Evolutionary conservation across 2,329 filamentous ascomycete genomes (phyloP).

Genomic region (Curvularia verruculosa): DNA sequence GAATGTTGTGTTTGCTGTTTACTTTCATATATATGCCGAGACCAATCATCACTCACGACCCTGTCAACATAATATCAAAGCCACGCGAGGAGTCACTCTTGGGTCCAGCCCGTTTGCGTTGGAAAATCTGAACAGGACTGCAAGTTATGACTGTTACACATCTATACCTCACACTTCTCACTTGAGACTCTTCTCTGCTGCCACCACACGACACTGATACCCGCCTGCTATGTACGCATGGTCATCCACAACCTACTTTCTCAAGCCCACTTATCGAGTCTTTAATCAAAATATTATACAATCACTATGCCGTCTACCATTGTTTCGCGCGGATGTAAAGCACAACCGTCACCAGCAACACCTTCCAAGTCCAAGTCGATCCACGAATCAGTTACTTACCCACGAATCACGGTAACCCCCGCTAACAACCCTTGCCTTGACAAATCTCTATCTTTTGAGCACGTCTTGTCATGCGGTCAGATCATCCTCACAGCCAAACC

Average conservation of each 20-base stretch:
- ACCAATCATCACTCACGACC: background rate
- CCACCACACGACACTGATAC: background rate
- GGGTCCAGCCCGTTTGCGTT: background rate
- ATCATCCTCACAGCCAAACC: conserved; percentile 6
- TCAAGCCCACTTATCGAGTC: background rate
- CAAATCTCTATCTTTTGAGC: conserved; percentile 8
- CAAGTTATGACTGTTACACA: background rate
- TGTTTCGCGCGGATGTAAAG: background rate
- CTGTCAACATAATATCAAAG: background rate
- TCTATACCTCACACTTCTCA: background rate
- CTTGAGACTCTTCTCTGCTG: background rate
- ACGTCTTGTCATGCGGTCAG: conserved; percentile 18
- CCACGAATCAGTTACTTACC: conserved; percentile 17
- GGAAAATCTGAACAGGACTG: background rate
- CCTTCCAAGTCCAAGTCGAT: background rate
- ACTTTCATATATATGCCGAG: background rate
- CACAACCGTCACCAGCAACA: background rate
- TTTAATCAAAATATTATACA: background rate
- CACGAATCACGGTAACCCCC: background rate
- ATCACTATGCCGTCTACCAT: background rate
- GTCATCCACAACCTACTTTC: background rate
- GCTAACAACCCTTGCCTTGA: conserved; percentile 5
- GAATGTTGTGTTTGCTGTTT: background rate
- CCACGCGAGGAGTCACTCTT: background rate
- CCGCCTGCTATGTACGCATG: background rate